Percentiles rank a stretch among this genome's conserved stretches.
These are phyloP conservation scores for Phytophthora citrophthora DNA, from an alignment of 352 stramenopile species.

Conservation along the genomic window DNA sequence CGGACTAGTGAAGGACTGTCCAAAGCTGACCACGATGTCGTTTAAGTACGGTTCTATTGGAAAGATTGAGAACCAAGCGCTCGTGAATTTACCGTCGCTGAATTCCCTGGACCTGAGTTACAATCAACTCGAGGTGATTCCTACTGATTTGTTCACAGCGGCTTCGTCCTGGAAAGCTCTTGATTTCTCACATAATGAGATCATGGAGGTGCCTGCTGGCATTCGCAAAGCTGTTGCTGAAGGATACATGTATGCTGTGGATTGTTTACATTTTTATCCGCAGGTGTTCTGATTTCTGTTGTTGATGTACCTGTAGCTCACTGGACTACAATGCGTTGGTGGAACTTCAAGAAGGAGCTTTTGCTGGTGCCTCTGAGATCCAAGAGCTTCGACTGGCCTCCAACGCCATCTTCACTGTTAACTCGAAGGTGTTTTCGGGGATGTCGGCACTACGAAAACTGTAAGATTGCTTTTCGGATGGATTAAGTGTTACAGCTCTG, in stretches of 20 bases:
- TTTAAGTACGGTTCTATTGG: slow-evolving; percentile 60
- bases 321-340: slow-evolving; percentile 69
- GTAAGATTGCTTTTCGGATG: slow-evolving; percentile 22
- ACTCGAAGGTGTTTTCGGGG: slow-evolving; percentile 55
- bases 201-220: slow-evolving; percentile 44
- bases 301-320: slow-evolving; percentile 38
- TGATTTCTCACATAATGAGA: slow-evolving; percentile 59
- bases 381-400: slow-evolving; percentile 56
- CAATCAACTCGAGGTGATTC: slow-evolving; percentile 56
- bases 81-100: slow-evolving; percentile 52
- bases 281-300: slow-evolving; percentile 6
- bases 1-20: slow-evolving; percentile 43
- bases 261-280: background rate
- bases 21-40: slow-evolving; percentile 38
- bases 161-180: slow-evolving; percentile 62
- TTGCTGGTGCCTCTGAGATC: slow-evolving; percentile 53
- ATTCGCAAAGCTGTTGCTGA: slow-evolving; percentile 45
- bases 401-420: slow-evolving; percentile 68
- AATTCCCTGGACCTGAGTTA: slow-evolving; percentile 64
- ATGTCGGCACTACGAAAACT: slow-evolving; percentile 60
- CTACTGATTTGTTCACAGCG: slow-evolving; percentile 44
- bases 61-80: slow-evolving; percentile 51
- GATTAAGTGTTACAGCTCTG: background rate
- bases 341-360: slow-evolving; percentile 54
- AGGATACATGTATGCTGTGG: slow-evolving; percentile 59